Evolutionary conservation across 1,284 basidiomycete genomes (phyloP).

Genomic region (Meira miltonrushii): DNA sequence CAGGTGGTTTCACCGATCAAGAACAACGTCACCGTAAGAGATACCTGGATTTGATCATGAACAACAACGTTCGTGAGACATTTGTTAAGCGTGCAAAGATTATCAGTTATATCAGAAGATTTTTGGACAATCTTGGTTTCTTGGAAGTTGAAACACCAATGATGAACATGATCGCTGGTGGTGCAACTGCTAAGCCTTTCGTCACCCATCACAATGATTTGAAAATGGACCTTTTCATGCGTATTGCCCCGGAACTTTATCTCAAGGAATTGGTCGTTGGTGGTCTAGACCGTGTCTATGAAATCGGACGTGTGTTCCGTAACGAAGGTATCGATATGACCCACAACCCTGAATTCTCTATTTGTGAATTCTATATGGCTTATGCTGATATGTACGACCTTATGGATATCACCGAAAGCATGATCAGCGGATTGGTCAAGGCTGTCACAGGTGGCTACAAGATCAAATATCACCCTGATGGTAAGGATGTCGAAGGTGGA

Average conservation of each 20-base stretch:
- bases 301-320: slow-evolving; percentile 95
- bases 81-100: slow-evolving; percentile 72
- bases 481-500: slow-evolving; percentile 65
- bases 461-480: slow-evolving; percentile 85
- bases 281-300: slow-evolving; percentile 93
- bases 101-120: slow-evolving; percentile 63
- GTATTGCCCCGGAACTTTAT: slow-evolving; percentile 95
- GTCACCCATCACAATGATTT: slow-evolving; percentile 98
- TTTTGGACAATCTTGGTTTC: slow-evolving; percentile 82
- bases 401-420: slow-evolving; percentile 91
- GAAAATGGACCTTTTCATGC: slow-evolving; percentile 93
- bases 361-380: slow-evolving; percentile 99
- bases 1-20: slow-evolving; percentile 64
- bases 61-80: slow-evolving; percentile 79
- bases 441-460: slow-evolving; percentile 78
- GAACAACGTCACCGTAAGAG: slow-evolving; percentile 98
- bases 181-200: slow-evolving; percentile 97
- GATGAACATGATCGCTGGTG: slow-evolving; percentile 93
- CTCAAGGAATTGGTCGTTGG: slow-evolving; percentile 97
- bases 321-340: slow-evolving; percentile 99
- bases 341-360: slow-evolving; percentile 60
- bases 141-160: slow-evolving; percentile 99
- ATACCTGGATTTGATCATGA: slow-evolving; percentile 96
- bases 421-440: slow-evolving; percentile 89
- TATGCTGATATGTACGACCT: slow-evolving; percentile 99